Conservation (phyloP, 169 alveolate species). For the Plasmodium ovale region DNA sequence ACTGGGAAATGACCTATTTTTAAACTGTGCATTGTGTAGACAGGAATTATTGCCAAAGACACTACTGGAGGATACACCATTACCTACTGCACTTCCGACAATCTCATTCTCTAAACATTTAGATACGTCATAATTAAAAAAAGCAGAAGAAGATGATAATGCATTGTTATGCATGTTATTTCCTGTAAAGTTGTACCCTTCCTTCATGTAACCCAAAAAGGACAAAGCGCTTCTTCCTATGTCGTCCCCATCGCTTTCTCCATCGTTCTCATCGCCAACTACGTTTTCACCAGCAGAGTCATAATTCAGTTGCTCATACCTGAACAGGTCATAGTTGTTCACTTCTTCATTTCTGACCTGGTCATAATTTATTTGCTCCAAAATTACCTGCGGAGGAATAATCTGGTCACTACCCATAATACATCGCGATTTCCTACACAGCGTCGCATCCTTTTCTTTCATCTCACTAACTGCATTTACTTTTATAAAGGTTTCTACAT, state of each 20-base stretch:
- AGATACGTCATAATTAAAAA: conserved; percentile 6
- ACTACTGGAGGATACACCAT: not conserved
- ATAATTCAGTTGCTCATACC: no score
- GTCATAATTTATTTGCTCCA: no score
- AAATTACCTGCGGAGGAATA: no score
- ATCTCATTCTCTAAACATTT: not conserved
- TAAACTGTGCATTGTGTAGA: not conserved
- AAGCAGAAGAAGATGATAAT: not conserved
- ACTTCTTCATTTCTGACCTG: no score
- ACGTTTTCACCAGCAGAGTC: not conserved
- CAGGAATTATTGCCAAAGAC: not conserved
- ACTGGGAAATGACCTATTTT: not conserved
- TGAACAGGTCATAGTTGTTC: no score
- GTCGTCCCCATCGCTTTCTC: not conserved
- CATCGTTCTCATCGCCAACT: not conserved
- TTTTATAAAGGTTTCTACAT: not conserved
- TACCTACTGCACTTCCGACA: not conserved
- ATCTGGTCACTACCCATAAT: no score
- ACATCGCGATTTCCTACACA: no score
- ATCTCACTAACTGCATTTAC: not conserved
- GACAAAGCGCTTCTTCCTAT: not conserved
- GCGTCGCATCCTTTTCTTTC: no score
- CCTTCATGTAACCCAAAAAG: conserved; percentile 2
- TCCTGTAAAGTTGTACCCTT: conserved; percentile 1
- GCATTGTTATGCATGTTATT: not conserved